Percentiles rank a stretch among this genome's conserved stretches.
Evolutionary conservation across 441 rosid genomes (phyloP).

Genomic region (Populus tomentosa): DNA sequence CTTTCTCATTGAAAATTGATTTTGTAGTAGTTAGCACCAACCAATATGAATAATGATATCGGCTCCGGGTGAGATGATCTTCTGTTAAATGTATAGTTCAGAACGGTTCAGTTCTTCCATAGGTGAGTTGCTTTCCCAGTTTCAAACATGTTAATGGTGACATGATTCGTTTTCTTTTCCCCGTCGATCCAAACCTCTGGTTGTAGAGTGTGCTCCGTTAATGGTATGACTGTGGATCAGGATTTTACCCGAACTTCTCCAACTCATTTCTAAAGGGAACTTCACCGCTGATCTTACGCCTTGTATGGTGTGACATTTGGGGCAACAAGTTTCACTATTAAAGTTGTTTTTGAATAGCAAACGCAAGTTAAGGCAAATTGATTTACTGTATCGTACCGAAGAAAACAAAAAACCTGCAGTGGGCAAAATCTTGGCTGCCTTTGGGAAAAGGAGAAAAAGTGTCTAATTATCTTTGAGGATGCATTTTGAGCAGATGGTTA

Average conservation of each 20-base stretch:
- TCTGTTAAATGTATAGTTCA: conserved; percentile 3
- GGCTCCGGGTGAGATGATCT: neutral
- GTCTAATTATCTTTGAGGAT: neutral
- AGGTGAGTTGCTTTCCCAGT: neutral
- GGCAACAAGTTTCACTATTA: too few relatives aligned
- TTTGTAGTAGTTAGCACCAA: conserved; percentile 2
- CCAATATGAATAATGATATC: neutral
- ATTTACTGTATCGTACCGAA: neutral
- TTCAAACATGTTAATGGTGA: neutral
- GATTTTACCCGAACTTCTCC: too few relatives aligned
- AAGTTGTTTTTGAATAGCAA: too few relatives aligned
- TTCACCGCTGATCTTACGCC: too few relatives aligned
- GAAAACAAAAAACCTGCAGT: neutral
- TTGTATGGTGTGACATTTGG: too few relatives aligned
- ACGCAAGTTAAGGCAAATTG: too few relatives aligned
- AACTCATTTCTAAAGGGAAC: too few relatives aligned
- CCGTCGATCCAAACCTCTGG: neutral
- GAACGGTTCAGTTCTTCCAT: neutral
- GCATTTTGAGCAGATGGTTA: neutral
- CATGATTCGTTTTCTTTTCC: neutral
- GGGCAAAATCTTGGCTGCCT: neutral
- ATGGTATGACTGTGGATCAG: too few relatives aligned
- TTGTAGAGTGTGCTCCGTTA: too few relatives aligned
- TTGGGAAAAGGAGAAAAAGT: neutral
- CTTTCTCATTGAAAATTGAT: conserved; percentile 47